phyloP scores from a whole-genome alignment of 2,329 filamentous ascomycete genomes.

The Septoria linicola region DNA sequence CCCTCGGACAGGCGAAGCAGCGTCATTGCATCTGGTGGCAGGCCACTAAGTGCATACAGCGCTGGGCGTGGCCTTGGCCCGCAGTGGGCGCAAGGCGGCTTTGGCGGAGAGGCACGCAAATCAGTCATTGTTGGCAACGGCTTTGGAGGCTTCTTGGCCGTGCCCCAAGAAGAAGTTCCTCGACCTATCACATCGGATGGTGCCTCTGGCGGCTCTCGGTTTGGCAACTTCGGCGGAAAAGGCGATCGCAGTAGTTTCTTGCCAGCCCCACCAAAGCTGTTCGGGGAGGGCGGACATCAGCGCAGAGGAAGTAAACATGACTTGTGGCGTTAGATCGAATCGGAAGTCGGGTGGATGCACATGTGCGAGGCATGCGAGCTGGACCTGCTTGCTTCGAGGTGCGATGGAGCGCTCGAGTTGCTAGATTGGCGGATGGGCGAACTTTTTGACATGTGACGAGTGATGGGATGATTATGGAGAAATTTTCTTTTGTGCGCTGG shows the following conservation, averaged over 20 bases:
- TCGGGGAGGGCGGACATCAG: conserved; percentile 26
- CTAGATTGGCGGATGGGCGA: not conserved
- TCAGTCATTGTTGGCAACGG: conserved; percentile 67
- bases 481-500: too few relatives aligned
- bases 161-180: conserved; percentile 54
- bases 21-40: conserved; percentile 36
- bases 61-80: conserved; percentile 51
- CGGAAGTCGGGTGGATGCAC: not conserved
- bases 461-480: not conserved
- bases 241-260: conserved; percentile 28
- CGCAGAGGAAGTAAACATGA: conserved; percentile 38
- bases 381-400: conserved; percentile 15
- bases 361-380: conserved; percentile 8
- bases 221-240: conserved; percentile 19
- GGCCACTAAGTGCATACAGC: conserved; percentile 48
- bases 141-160: conserved; percentile 64
- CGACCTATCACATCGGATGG: conserved; percentile 35
- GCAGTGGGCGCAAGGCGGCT: conserved; percentile 50
- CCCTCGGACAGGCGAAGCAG: conserved; percentile 39
- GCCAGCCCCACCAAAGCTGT: conserved; percentile 34
- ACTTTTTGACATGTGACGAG: not conserved
- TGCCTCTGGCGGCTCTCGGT: conserved; percentile 14
- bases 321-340: conserved; percentile 34
- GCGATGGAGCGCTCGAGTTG: not conserved
- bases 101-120: conserved; percentile 57